Conservation (phyloP, 1,284 basidiomycete species). For the Xanthoconium separans region DNA sequence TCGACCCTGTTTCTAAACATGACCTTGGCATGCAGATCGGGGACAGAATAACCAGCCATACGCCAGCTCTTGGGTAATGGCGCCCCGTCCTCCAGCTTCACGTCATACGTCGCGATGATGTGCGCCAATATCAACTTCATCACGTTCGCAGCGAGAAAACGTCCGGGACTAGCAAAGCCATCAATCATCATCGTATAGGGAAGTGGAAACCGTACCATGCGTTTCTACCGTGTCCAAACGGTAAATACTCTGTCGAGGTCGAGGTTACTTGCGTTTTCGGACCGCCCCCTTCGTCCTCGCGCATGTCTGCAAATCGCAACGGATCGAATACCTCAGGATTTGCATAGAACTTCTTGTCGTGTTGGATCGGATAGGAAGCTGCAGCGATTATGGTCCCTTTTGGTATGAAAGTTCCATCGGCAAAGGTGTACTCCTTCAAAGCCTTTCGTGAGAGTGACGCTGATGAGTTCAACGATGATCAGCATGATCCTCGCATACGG, state of each 20-base stretch:
- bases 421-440: slow-evolving; percentile 37
- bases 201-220: slow-evolving; percentile 11
- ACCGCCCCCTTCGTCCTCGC: slow-evolving; percentile 12
- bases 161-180: slow-evolving; percentile 13
- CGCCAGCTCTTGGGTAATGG: slow-evolving; percentile 20
- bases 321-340: slow-evolving; percentile 31
- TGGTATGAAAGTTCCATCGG: slow-evolving; percentile 43
- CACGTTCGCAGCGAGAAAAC: slow-evolving; percentile 17
- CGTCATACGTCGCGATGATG: slow-evolving; percentile 30
- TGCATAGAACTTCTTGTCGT: slow-evolving; percentile 25
- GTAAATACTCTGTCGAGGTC: slow-evolving; percentile 6
- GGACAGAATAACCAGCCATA: not conserved
- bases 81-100: slow-evolving; percentile 26
- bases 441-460: slow-evolving; percentile 14
- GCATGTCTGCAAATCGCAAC: slow-evolving; percentile 31
- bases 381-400: slow-evolving; percentile 32
- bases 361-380: slow-evolving; percentile 25
- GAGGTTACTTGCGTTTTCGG: slow-evolving; percentile 21
- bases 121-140: slow-evolving; percentile 34
- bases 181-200: not conserved
- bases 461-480: slow-evolving; percentile 10
- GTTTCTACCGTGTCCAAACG: slow-evolving; percentile 16
- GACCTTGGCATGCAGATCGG: slow-evolving; percentile 6
- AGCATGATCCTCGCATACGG: not conserved
- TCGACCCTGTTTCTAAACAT: slow-evolving; percentile 18